Conservation (phyloP, 495 filamentous ascomycete genomes). For the Neurospora terricola region DNA sequence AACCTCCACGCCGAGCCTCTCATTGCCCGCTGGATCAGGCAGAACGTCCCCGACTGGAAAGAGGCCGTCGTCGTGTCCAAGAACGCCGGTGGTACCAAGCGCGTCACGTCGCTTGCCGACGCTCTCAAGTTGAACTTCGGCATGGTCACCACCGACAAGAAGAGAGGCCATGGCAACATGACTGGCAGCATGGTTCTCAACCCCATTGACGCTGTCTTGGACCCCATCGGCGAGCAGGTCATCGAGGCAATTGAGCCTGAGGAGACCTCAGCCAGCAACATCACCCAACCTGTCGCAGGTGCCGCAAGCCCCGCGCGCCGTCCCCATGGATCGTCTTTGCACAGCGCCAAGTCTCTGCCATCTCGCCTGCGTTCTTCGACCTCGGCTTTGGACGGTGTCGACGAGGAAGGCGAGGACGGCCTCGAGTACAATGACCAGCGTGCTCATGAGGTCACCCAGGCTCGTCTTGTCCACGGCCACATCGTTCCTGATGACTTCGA, state of each 20-base stretch:
- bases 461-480: constrained; percentile 87
- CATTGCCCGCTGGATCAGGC: constrained; percentile 89
- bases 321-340: constrained; percentile 15
- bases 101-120: constrained; percentile 94
- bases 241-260: constrained; percentile 5
- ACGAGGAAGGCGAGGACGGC: constrained; percentile 37
- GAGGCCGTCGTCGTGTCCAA: constrained; percentile 96
- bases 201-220: constrained; percentile 33
- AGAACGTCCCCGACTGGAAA: constrained; percentile 77
- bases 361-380: constrained; percentile 25
- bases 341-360: constrained; percentile 6
- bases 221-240: constrained; percentile 19
- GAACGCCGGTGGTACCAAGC: constrained; percentile 92
- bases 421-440: constrained; percentile 77
- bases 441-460: constrained; percentile 83
- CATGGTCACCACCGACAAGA: constrained; percentile 88
- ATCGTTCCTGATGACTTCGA: constrained; percentile 90
- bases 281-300: constrained; percentile 18
- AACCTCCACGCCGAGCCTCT: constrained; percentile 94
- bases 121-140: constrained; percentile 95
- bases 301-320: constrained; percentile 28
- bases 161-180: constrained; percentile 55
- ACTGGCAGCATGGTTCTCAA: constrained; percentile 57
- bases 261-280: constrained; percentile 4
- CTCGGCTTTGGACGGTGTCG: constrained; percentile 34